Evolutionary conservation across 2,329 filamentous ascomycete genomes (phyloP).

Genomic region (Graphilbum fragrans): DNA sequence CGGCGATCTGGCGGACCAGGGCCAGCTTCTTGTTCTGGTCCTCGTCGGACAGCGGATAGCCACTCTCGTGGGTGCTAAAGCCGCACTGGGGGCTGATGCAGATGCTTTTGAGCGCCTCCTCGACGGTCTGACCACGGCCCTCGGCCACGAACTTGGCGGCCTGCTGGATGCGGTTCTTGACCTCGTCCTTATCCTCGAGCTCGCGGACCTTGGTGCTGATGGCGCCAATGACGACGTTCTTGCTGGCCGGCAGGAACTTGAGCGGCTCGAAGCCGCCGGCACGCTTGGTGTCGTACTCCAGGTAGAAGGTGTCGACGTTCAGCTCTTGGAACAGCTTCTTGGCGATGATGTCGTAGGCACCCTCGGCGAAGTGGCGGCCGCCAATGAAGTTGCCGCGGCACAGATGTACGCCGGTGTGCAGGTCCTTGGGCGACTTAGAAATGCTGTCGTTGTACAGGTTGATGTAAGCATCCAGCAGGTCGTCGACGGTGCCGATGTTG

Average conservation of each 20-base stretch:
- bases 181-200: constrained; percentile 51
- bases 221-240: constrained; percentile 52
- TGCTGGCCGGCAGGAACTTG: constrained; percentile 44
- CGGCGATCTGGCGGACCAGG: constrained; percentile 58
- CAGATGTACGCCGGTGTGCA: constrained; percentile 67
- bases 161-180: constrained; percentile 45
- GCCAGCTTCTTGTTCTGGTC: constrained; percentile 64
- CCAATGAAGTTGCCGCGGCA: constrained; percentile 59
- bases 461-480: constrained; percentile 65
- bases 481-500: constrained; percentile 56
- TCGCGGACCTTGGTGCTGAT: constrained; percentile 51
- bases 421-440: constrained; percentile 48
- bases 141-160: constrained; percentile 59
- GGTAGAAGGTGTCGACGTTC: constrained; percentile 55
- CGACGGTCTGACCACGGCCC: constrained; percentile 48
- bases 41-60: constrained; percentile 55
- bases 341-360: constrained; percentile 55
- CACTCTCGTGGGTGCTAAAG: constrained; percentile 62
- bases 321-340: constrained; percentile 52
- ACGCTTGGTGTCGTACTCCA: constrained; percentile 56
- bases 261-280: constrained; percentile 56
- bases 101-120: constrained; percentile 58
- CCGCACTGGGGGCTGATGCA: constrained; percentile 61
- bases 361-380: constrained; percentile 53
- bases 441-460: constrained; percentile 64